Base-by-base conservation (phyloP, 768 basidiomycete species). In the Calocybe cyanea region DNA sequence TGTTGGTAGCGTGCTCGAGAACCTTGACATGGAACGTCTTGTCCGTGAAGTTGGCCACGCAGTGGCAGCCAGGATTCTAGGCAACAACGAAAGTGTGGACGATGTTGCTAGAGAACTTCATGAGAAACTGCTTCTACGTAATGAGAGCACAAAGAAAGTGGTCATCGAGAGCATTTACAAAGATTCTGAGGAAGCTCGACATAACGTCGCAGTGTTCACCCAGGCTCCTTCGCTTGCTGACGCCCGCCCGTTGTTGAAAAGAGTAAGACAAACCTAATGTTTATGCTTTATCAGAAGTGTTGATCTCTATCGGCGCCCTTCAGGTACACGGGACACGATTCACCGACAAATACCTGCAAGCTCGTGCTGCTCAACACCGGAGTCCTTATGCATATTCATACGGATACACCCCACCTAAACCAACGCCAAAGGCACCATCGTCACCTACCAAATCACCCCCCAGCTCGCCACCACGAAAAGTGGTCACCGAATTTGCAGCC, bases 101-200 rank as follows among this genome's bases (percentile, higher is more conserved):
- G 94, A 97, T 48, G 93, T 98, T 15, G 95, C 95, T 10, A 79
- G 83, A 25, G 94, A 96, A 66, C 70, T 98, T 21, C 95, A 98
- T 61, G 92, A 96, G 66, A 85, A 84, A 58, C 70, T 98, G 4
- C 66, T 94, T 10, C 73, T 98, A 41, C 77, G 95, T 46, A 96
- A 96, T 56, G 95, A 97, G 65, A 93, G 85, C 68, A 98, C 95
- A 45, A 97, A 96, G 73, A 92, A 93, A 64, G 85, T 98, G 39
- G 85, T 92, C 46, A 87, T 98, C 51, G 93, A 96, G 63, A 93
- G 90, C 52, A 97, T 98, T 58, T 97, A 98, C 69, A 87, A 85
- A 56, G 91, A 94, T 7, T 86, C 87, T 1, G 83, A 85, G 19
- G 92, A 95, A 62, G 85, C 91, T 8, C 75, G 76, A 52, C 92